phyloP scores from a whole-genome alignment of 352 stramenopile genomes.

The Globisporangium cylindrosporum region DNA sequence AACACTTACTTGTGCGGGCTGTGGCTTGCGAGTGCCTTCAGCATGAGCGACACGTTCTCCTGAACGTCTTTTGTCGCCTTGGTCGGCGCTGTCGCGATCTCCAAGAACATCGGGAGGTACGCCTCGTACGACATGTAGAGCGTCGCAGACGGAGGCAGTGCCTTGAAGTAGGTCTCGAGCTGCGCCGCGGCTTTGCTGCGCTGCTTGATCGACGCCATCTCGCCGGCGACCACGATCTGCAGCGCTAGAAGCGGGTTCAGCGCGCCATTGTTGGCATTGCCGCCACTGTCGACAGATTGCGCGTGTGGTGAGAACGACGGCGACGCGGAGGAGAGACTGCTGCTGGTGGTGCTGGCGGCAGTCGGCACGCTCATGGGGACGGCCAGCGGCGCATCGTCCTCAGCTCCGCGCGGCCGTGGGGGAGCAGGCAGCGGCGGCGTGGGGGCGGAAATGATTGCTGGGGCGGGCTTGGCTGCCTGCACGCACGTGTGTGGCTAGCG shows the following conservation, averaged over 20 bases:
- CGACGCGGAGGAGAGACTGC: conserved; percentile 18
- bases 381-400: conserved; percentile 16
- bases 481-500: conserved; percentile 1
- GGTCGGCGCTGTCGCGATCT: conserved; percentile 26
- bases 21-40: conserved; percentile 39
- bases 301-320: conserved; percentile 14
- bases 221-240: conserved; percentile 41
- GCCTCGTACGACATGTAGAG: conserved; percentile 49
- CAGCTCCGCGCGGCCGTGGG: conserved; percentile 14
- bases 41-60: conserved; percentile 31
- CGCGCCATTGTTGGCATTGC: not conserved
- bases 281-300: not conserved
- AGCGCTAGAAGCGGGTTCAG: conserved; percentile 46
- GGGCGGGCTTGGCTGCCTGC: conserved; percentile 6
- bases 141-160: conserved; percentile 21
- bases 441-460: conserved; percentile 11
- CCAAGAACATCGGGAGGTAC: conserved; percentile 41
- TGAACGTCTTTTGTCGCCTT: conserved; percentile 38
- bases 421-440: conserved; percentile 14
- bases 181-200: conserved; percentile 43
- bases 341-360: not conserved
- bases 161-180: conserved; percentile 33
- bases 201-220: conserved; percentile 35
- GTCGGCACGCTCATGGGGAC: conserved; percentile 1
- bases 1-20: conserved; percentile 29